Evolutionary conservation across 2,329 filamentous ascomycete genomes (phyloP).

Genomic region (Colletotrichum tanaceti): DNA sequence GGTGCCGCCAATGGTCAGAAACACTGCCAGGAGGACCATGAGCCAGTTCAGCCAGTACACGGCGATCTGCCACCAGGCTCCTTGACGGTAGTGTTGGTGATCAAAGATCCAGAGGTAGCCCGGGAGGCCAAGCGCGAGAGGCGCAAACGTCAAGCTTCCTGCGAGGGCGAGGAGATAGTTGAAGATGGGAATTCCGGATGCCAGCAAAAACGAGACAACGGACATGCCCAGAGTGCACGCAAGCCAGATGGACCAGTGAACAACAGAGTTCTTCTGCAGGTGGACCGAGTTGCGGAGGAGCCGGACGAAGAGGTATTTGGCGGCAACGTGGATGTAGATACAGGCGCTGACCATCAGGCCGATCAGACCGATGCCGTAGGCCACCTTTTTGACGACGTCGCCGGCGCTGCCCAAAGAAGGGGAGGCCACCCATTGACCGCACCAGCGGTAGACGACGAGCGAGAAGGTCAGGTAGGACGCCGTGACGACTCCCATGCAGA

Average conservation of each 20-base stretch:
- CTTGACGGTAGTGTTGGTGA: conserved; percentile 48
- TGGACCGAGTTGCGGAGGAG: conserved; percentile 52
- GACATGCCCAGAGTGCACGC: conserved; percentile 48
- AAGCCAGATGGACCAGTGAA: conserved; percentile 54
- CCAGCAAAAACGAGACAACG: conserved; percentile 48
- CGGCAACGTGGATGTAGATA: conserved; percentile 52
- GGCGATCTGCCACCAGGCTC: conserved; percentile 43
- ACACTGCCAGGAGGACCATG: conserved; percentile 51
- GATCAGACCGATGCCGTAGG: conserved; percentile 69
- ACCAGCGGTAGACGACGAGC: conserved; percentile 70
- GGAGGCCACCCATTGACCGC: conserved; percentile 71
- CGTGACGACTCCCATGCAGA: conserved; percentile 68
- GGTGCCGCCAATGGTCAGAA: conserved; percentile 55
- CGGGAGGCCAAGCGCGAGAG: conserved; percentile 50
- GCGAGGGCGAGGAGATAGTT: conserved; percentile 49
- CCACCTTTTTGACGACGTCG: conserved; percentile 67
- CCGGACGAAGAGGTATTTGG: conserved; percentile 56
- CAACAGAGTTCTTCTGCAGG: conserved; percentile 49
- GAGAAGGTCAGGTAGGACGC: conserved; percentile 68
- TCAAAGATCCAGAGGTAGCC: conserved; percentile 53
- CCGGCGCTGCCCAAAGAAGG: conserved; percentile 72
- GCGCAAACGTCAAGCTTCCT: conserved; percentile 51
- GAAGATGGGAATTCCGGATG: conserved; percentile 51
- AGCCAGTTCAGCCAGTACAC: conserved; percentile 51
- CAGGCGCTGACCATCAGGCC: conserved; percentile 61